Conservation (phyloP, 116 monocot genomes). For the Zostera marina region DNA sequence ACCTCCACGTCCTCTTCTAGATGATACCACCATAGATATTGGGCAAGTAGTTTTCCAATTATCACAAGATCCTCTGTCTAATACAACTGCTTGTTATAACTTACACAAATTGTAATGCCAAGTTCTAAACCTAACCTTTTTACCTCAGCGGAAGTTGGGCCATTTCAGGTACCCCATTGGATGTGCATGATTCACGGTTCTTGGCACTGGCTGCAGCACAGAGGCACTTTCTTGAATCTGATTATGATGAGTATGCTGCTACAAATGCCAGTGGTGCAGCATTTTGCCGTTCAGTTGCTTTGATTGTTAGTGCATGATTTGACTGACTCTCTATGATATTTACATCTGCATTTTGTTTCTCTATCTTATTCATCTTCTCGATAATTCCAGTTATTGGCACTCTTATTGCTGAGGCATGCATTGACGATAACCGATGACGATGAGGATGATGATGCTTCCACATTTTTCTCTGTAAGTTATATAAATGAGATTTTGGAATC, state of each 20-base stretch:
- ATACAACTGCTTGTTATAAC: not conserved
- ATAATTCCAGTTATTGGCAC: constrained; percentile 59
- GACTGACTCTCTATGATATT: no score
- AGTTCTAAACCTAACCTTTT: not conserved
- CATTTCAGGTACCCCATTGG: constrained; percentile 52
- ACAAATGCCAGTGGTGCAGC: constrained; percentile 78
- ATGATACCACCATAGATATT: constrained; percentile 72
- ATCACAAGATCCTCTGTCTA: not conserved
- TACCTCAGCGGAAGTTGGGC: constrained; percentile 52
- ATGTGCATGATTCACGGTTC: constrained; percentile 54
- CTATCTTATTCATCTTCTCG: not conserved
- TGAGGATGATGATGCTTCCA: constrained; percentile 71
- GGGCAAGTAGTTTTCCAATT: constrained; percentile 24
- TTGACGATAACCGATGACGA: constrained; percentile 42
- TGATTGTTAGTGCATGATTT: constrained; percentile 45
- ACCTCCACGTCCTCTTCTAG: constrained; percentile 43
- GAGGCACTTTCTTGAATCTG: constrained; percentile 69
- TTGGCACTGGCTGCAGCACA: constrained; percentile 79
- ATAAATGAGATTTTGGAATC: not conserved
- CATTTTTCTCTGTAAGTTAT: constrained; percentile 62
- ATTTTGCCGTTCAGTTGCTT: constrained; percentile 84
- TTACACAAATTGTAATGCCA: not conserved
- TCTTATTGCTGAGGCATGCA: constrained; percentile 79
- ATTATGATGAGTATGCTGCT: constrained; percentile 73
- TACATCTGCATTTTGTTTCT: no score